Evolutionary conservation across 495 filamentous ascomycete genomes (phyloP), one percentile per base, ranked within the genome.

Genomic region (Pyrenula massariospora): DNA sequence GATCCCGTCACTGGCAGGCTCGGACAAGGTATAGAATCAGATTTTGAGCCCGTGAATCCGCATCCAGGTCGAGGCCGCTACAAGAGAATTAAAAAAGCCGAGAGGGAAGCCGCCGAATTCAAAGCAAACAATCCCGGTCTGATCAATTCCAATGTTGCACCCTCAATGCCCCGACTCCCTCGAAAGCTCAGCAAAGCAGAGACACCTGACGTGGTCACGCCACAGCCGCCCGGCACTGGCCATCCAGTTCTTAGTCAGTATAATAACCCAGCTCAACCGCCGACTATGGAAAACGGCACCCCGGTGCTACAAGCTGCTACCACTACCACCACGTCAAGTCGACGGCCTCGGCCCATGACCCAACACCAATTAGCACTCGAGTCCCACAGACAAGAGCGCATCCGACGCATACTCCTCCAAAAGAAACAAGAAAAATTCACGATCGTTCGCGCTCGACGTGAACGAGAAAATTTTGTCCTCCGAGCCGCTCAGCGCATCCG

Each of bases 351-450:
- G 3, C 92, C 91, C 2, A 78, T 95, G 20, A 98, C 93, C 0
- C 86, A 89, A 10, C 93, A 98, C 67, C 93, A 98, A 63, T 75
- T 95, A 24, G 93, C 91, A 8, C 88, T 97, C 2, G 89, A 95
- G 62, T 81, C 85, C 51, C 96, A 95, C 65, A 80, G 94, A 10
- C 87, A 84, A 42, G 84, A 93, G 67, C 86, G 89, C 12, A 88
- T 95, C 48, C 86, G 95, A 54, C 88, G 93, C 63, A 84, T 93
- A 50, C 80, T 98, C 25, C 84, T 86, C 20, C 87, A 87, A 49
- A 72, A 90, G 31, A 81, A 79, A 57, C 75, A 70, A 53, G 74
- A 82, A 55, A 82, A 86, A 56, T 83, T 83, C 58, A 70, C 73
- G 31, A 71, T 84, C 2, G 79, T 87, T 12, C 83, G 71, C 75